These are phyloP conservation scores for Globisporangium paroecandrum DNA, from an alignment of 352 stramenopile species.

Conservation along the genomic window DNA sequence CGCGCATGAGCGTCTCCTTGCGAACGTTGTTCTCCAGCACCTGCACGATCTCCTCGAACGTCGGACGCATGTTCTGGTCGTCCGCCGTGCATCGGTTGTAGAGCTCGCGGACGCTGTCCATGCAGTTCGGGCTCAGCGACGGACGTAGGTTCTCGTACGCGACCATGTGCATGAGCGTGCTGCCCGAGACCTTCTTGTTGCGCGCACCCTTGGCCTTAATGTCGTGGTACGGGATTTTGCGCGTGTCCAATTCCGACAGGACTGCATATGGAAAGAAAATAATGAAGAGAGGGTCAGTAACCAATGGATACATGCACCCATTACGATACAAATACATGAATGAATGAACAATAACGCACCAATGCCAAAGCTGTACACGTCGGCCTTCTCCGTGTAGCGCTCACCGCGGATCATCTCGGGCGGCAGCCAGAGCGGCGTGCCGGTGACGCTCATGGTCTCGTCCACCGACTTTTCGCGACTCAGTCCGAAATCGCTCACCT, in stretches of 20 bases:
- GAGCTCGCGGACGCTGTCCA: slow-evolving; percentile 76
- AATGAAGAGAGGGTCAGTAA: slow-evolving; percentile 10
- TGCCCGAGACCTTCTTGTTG: slow-evolving; percentile 85
- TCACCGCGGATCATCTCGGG: slow-evolving; percentile 89
- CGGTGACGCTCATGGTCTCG: slow-evolving; percentile 92
- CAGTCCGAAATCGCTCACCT: slow-evolving; percentile 98
- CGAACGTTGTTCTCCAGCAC: slow-evolving; percentile 82
- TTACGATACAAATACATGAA: slow-evolving; percentile 10
- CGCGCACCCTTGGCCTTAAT: slow-evolving; percentile 79
- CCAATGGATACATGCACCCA: background rate
- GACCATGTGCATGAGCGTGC: slow-evolving; percentile 88
- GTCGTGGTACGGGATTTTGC: slow-evolving; percentile 87
- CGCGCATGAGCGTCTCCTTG: slow-evolving; percentile 79
- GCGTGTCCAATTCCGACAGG: slow-evolving; percentile 78
- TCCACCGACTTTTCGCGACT: slow-evolving; percentile 95
- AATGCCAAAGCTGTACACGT: slow-evolving; percentile 88
- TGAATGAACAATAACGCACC: slow-evolving; percentile 32
- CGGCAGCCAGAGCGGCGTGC: slow-evolving; percentile 79
- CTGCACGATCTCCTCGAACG: slow-evolving; percentile 85
- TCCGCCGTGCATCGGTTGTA: slow-evolving; percentile 80
- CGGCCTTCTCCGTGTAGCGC: slow-evolving; percentile 85
- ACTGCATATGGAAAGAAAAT: slow-evolving; percentile 30
- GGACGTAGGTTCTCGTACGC: slow-evolving; percentile 86
- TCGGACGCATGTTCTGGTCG: slow-evolving; percentile 68
- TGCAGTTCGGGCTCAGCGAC: slow-evolving; percentile 79